phyloP scores from a whole-genome alignment of 768 basidiomycete genomes.

The Suillus discolor region DNA sequence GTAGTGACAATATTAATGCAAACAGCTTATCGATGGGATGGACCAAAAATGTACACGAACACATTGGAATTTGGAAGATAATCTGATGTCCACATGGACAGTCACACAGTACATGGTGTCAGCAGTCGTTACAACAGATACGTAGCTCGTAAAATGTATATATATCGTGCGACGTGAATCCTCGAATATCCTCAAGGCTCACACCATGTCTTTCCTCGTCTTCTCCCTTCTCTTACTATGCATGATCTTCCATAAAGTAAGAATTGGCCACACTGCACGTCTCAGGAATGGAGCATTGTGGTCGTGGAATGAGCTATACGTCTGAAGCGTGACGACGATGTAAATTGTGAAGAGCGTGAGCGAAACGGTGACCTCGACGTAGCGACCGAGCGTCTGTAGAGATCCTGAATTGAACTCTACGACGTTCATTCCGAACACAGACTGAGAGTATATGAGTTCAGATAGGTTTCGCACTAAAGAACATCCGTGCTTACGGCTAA shows the following conservation, averaged over 20 bases:
- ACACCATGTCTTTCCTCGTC: not conserved
- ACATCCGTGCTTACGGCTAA: constrained; percentile 24
- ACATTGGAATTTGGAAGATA: not conserved
- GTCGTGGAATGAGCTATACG: constrained; percentile 26
- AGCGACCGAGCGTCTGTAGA: constrained; percentile 39
- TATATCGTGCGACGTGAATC: no score
- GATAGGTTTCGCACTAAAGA: not conserved
- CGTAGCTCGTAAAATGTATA: not conserved
- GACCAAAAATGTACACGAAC: not conserved
- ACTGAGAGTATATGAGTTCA: constrained; percentile 29
- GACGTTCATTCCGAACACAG: constrained; percentile 61
- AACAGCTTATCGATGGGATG: not conserved
- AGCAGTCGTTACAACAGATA: not conserved
- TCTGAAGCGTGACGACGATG: constrained; percentile 56
- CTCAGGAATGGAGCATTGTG: constrained; percentile 16
- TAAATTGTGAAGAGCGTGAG: constrained; percentile 56
- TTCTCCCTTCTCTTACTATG: not conserved
- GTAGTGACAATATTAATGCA: not conserved
- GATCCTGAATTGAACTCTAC: constrained; percentile 38
- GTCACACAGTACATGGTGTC: not conserved
- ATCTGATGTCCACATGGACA: not conserved
- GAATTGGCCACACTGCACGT: constrained; percentile 26
- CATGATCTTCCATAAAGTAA: constrained; percentile 7
- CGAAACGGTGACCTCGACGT: constrained; percentile 41
- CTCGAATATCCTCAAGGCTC: not conserved